phyloP scores from a whole-genome alignment of 805 yeast species.

The Schwanniomyces yamadae region DNA sequence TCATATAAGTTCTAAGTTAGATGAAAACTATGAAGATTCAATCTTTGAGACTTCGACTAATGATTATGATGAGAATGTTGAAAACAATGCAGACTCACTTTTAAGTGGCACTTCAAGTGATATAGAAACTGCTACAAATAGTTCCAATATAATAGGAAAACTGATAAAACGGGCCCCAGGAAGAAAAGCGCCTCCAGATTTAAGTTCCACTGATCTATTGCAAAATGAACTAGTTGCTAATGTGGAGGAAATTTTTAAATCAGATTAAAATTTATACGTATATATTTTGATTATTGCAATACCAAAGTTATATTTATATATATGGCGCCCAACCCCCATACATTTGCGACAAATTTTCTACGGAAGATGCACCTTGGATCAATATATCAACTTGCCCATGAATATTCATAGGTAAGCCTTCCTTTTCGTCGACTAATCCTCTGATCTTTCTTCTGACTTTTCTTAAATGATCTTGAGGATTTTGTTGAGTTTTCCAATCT shows the following conservation, averaged over 20 bases:
- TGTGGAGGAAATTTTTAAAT: neutral
- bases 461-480: constrained; percentile 68
- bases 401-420: constrained; percentile 83
- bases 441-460: constrained; percentile 76
- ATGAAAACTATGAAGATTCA: neutral
- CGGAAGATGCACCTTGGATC: constrained; percentile 76
- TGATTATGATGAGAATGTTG: no score
- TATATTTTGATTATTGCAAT: no score
- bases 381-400: constrained; percentile 90
- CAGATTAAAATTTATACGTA: neutral
- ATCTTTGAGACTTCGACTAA: neutral
- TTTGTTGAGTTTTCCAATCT: constrained; percentile 58
- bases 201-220: neutral
- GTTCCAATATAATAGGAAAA: no score
- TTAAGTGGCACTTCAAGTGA: no score
- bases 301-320: constrained; percentile 17
- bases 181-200: no score
- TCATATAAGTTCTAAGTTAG: no score
- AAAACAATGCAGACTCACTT: no score
- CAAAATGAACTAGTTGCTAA: neutral
- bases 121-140: no score
- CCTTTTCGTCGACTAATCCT: constrained; percentile 75
- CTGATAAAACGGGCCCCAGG: no score
- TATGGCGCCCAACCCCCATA: constrained; percentile 84
- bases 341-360: constrained; percentile 75